Conservation (phyloP, 1,284 basidiomycete genomes). For the Meripilus lineatus region DNA sequence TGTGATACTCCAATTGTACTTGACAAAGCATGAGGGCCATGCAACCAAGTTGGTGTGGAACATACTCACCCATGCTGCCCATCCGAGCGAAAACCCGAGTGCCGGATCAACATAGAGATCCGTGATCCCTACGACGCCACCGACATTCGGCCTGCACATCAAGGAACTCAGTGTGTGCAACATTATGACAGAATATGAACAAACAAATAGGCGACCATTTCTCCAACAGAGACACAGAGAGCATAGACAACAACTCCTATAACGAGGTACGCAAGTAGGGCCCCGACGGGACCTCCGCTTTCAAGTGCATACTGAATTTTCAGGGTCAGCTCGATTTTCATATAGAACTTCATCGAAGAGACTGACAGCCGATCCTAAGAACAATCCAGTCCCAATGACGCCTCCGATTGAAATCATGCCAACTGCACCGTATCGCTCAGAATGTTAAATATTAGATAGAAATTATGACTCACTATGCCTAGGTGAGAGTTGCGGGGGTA, state of each 20-base stretch:
- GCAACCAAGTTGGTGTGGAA: too few species aligned
- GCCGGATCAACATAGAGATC: conserved; percentile 27
- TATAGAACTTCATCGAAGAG: too few species aligned
- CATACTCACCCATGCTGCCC: conserved; percentile 26
- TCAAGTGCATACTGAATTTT: too few species aligned
- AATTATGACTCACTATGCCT: conserved; percentile 20
- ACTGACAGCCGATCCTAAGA: conserved; percentile 32
- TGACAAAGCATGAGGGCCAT: not conserved
- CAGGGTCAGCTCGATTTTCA: too few species aligned
- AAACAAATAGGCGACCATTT: conserved; percentile 29
- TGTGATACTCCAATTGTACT: conserved; percentile 30
- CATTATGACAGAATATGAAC: conserved; percentile 3
- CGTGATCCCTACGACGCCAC: conserved; percentile 78
- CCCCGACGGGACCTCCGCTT: conserved; percentile 56
- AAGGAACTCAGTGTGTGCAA: conserved; percentile 9
- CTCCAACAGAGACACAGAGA: conserved; percentile 30
- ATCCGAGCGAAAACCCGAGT: conserved; percentile 26
- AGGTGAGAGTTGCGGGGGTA: conserved; percentile 26
- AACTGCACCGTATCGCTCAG: conserved; percentile 17
- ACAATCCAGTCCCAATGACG: conserved; percentile 47
- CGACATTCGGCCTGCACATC: conserved; percentile 62
- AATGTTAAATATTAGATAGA: not conserved
- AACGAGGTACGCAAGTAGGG: conserved; percentile 55
- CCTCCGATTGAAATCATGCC: conserved; percentile 35
- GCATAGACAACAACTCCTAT: conserved; percentile 44